Evolutionary conservation across 2,329 filamentous ascomycete species (phyloP).

Genomic region (Pseudogymnoascus sp.): DNA sequence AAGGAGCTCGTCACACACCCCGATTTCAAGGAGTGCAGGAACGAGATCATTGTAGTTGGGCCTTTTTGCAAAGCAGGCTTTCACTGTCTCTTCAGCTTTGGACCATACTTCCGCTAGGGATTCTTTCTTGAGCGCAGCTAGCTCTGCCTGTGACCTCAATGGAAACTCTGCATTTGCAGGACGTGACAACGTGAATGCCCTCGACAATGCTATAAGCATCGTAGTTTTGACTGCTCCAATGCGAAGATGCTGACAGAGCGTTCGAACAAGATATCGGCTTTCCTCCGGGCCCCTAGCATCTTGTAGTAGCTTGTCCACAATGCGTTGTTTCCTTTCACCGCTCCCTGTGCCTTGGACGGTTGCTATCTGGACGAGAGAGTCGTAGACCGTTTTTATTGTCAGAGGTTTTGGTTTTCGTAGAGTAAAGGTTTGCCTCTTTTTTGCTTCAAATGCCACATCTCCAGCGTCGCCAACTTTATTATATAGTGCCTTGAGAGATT

Average conservation of each 20-base stretch:
- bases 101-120: slow-evolving; percentile 66
- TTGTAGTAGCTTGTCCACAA: slow-evolving; percentile 82
- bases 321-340: slow-evolving; percentile 76
- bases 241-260: slow-evolving; percentile 83
- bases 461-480: slow-evolving; percentile 89
- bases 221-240: slow-evolving; percentile 98
- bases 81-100: slow-evolving; percentile 75
- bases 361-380: slow-evolving; percentile 77
- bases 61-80: slow-evolving; percentile 81
- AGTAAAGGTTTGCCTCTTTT: slow-evolving; percentile 88
- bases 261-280: slow-evolving; percentile 85
- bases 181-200: slow-evolving; percentile 75
- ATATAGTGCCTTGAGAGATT: slow-evolving; percentile 72
- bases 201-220: slow-evolving; percentile 87
- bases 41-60: slow-evolving; percentile 92
- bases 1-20: slow-evolving; percentile 70
- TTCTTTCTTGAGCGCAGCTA: slow-evolving; percentile 71
- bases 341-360: slow-evolving; percentile 81
- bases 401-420: slow-evolving; percentile 81
- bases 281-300: slow-evolving; percentile 89
- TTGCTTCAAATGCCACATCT: slow-evolving; percentile 93
- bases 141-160: slow-evolving; percentile 41
- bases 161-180: slow-evolving; percentile 56
- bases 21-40: slow-evolving; percentile 71
- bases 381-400: slow-evolving; percentile 80